Evolutionary conservation across 2,329 filamentous ascomycete species (phyloP), one percentile per base, ranked within the genome.

Genomic region (Fusarium falciforme): DNA sequence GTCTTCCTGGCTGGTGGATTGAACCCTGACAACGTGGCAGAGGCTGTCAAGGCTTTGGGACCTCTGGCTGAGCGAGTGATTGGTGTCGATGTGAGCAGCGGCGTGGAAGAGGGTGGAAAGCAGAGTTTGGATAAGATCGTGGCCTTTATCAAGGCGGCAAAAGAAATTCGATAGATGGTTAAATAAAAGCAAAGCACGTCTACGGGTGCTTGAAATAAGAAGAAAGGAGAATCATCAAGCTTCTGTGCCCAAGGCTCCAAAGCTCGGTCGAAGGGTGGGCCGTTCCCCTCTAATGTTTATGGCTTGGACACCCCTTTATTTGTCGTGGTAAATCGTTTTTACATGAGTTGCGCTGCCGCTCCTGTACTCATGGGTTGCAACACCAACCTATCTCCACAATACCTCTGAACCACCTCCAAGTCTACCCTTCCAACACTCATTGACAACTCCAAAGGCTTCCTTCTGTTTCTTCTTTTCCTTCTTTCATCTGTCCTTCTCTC

Each of bases 1-100:
- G 87, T 98, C 6, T 85, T 98, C 69, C 86, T 99, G 52, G 97
- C 97, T 10, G 96, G 96, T 14, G 97, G 96, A 0, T 81, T 99
- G 64, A 91, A 91, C 69, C 91, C 94, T 1, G 90, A 92, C 4
- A 99, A 98, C 79, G 93, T 99, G 6, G 85, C 85, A 1, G 86
- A 90, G 6, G 88, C 90, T 9, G 85, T 99, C 20, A 84, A 86
- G 25, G 87, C 88, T 16, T 84, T 96, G 17, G 92, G 91, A 0
- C 85, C 88, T 8, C 81, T 90, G 11, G 86, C 86, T 29, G 86
- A 86, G 11, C 90, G 92, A 68, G 89, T 98, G 14, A 85, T 95
- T 36, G 95, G 93, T 2, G 93, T 99, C 5, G 96, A 99, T 85
- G 94, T 98, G 22, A 98, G 95, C 82, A 98, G 94, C 79, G 97